These are phyloP conservation scores for Bryum argenteum DNA, from an alignment of 225 moss, liverwort and hornwort genomes.

Conservation along the genomic window DNA sequence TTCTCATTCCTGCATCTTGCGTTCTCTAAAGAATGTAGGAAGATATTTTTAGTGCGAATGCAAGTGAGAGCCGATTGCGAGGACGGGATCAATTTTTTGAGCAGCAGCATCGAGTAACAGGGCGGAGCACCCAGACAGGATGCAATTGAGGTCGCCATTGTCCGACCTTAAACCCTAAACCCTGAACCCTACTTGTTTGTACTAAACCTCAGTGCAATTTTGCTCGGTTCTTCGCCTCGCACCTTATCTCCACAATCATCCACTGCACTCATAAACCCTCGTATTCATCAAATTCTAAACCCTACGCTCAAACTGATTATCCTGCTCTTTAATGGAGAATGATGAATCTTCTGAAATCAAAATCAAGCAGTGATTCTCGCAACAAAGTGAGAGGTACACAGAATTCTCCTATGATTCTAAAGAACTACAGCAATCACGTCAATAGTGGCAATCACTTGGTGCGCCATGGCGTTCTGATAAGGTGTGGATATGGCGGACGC, in stretches of 20 bases:
- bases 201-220: neutral
- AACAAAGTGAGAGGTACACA: slow-evolving; percentile 10
- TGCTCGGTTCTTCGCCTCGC: neutral
- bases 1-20: slow-evolving; percentile 5
- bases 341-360: neutral
- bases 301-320: neutral
- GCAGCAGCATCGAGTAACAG: slow-evolving; percentile 30
- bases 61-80: slow-evolving; percentile 35
- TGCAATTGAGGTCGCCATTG: slow-evolving; percentile 40
- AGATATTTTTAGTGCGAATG: slow-evolving; percentile 14
- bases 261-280: slow-evolving; percentile 17
- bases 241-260: slow-evolving; percentile 17
- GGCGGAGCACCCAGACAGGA: slow-evolving; percentile 30
- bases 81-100: slow-evolving; percentile 36
- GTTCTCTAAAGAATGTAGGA: slow-evolving; percentile 26
- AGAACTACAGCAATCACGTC: no score
- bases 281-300: neutral
- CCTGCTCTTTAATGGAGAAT: neutral
- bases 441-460: no score
- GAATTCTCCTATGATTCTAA: neutral
- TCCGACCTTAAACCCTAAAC: slow-evolving; percentile 31
- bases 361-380: slow-evolving; percentile 2
- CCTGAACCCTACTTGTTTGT: slow-evolving; percentile 14
- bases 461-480: no score
- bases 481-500: no score